Conservation (phyloP, 805 yeast species). For the Saccharomycopsis sp. region DNA sequence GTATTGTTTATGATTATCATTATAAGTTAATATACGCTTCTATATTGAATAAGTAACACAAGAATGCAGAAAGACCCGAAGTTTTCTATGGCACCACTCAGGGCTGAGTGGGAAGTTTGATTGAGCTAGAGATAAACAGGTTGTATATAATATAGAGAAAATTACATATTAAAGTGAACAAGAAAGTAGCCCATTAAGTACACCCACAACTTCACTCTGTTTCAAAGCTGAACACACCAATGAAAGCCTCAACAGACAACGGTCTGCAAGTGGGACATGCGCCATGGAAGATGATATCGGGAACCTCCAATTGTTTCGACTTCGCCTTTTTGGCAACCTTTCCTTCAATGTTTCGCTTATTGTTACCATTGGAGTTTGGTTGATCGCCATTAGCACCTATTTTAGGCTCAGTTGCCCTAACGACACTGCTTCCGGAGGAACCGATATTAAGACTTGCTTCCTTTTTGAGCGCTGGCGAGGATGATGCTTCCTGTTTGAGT, state of each 20-base stretch:
- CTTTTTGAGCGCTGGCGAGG: neutral
- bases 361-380: conserved; percentile 5
- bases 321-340: conserved; percentile 14
- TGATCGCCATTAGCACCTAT: too few species aligned
- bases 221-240: conserved; percentile 49
- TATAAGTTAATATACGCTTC: too few species aligned
- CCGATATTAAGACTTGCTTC: neutral
- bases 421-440: neutral
- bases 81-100: too few species aligned
- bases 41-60: too few species aligned
- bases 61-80: too few species aligned
- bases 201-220: too few species aligned
- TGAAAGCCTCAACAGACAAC: conserved; percentile 45
- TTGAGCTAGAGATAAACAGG: too few species aligned
- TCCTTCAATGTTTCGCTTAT: neutral
- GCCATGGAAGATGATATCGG: conserved; percentile 44
- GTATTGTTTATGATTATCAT: too few species aligned
- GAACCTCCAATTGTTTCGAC: conserved; percentile 39
- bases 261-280: conserved; percentile 48
- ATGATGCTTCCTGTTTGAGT: neutral
- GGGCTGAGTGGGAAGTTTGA: too few species aligned
- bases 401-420: neutral
- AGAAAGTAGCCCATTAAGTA: too few species aligned
- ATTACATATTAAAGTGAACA: too few species aligned
- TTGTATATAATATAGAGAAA: too few species aligned